Evolutionary conservation across 2,329 filamentous ascomycete genomes (phyloP).

Genomic region (Trichoderma koningii): DNA sequence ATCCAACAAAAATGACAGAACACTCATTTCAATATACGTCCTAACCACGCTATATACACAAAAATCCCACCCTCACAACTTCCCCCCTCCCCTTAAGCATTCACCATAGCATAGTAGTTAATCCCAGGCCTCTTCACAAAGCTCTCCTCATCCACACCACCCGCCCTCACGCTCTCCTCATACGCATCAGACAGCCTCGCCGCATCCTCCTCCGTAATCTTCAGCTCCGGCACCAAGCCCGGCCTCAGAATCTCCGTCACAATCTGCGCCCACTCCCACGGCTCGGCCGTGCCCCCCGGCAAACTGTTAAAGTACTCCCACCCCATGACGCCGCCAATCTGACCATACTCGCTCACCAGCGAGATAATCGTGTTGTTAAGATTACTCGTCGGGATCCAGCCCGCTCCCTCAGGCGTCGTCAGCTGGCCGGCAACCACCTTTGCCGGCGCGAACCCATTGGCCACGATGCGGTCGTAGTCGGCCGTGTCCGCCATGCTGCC

Average conservation of each 20-base stretch:
- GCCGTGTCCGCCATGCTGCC: constrained; percentile 52
- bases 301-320: constrained; percentile 85
- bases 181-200: constrained; percentile 27
- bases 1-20: background rate
- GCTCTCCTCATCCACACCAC: constrained; percentile 1
- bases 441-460: constrained; percentile 66
- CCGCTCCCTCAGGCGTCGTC: constrained; percentile 66
- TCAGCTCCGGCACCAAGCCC: constrained; percentile 25
- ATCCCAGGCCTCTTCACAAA: constrained; percentile 6
- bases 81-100: background rate
- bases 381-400: constrained; percentile 49
- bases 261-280: constrained; percentile 73
- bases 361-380: constrained; percentile 46
- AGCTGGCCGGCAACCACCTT: constrained; percentile 77
- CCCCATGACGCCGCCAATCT: constrained; percentile 82
- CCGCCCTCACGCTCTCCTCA: constrained; percentile 16
- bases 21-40: no score
- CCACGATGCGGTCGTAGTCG: constrained; percentile 50
- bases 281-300: constrained; percentile 52
- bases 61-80: background rate
- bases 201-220: constrained; percentile 28
- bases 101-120: constrained; percentile 24
- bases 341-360: constrained; percentile 54
- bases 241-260: constrained; percentile 36
- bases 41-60: constrained; percentile 15